Percentiles rank a stretch among this genome's conserved stretches.
Evolutionary conservation across 441 rosid genomes (phyloP).

Genomic region (Kokia cookei): DNA sequence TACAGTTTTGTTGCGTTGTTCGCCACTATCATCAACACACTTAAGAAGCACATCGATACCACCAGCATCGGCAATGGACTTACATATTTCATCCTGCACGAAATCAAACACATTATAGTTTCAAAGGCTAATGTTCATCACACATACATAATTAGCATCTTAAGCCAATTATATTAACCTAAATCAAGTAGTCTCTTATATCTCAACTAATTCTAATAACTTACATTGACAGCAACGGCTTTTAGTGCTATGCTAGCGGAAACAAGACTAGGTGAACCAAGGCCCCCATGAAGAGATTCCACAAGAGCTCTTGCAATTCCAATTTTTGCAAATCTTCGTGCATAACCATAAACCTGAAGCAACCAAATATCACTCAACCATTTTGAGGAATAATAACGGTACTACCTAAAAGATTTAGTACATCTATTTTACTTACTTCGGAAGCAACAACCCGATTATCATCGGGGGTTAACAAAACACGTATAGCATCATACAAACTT

Average conservation of each 20-base stretch:
- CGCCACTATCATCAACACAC: constrained; percentile 76
- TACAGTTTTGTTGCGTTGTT: constrained; percentile 65
- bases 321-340: constrained; percentile 75
- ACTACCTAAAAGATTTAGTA: neutral
- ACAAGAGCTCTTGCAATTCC: constrained; percentile 73
- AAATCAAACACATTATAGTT: neutral
- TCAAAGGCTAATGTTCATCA: neutral
- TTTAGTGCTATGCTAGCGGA: constrained; percentile 80
- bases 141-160: neutral
- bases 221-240: constrained; percentile 84
- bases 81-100: constrained; percentile 82
- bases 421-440: constrained; percentile 48
- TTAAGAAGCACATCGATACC: constrained; percentile 72
- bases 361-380: neutral
- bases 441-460: constrained; percentile 95
- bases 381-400: neutral
- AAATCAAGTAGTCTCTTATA: neutral
- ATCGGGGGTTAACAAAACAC: constrained; percentile 73
- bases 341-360: constrained; percentile 88
- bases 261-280: constrained; percentile 64
- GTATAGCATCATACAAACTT: constrained; percentile 68
- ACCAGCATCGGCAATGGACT: constrained; percentile 76
- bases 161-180: neutral
- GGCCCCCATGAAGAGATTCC: constrained; percentile 59
- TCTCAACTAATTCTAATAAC: constrained; percentile 13